Evolutionary conservation across 1,284 basidiomycete species (phyloP), one percentile per base, ranked within the genome.

Genomic region (Boletellus sp.): DNA sequence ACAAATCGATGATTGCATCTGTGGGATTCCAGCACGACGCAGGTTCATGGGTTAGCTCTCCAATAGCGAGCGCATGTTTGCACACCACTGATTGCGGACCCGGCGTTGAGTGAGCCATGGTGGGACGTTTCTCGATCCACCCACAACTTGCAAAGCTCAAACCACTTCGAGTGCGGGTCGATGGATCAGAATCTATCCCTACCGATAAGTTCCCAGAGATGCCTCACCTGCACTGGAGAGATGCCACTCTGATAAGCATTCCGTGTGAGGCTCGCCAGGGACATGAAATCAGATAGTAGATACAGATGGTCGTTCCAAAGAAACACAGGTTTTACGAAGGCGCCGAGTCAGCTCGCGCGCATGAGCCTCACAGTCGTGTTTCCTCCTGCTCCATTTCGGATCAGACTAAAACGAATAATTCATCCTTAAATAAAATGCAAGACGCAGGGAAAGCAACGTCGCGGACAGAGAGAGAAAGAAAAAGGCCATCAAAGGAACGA

Each of bases 191-290:
- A 46, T 22, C 21, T 33, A 28, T 13, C 32, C 37, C 47, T 16
- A 32, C 30, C 10, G 8, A 3, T 13, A 18, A 5, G n/a, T n/a
- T 10, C 35, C n/a, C n/a, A n/a, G 35, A 10, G 35, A 47, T 11
- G 40, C 50, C 64, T 61, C 60, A 86, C 87, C 73, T 85, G 87
- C 16, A 64, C 55, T 24, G 85, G 71, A 44, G 81, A 71, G 19
- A 88, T 68, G 8, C 86, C 86, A 61, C 76, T 80, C 59, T 87
- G 82, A 56, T 86, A 89, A 32, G 82, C 80, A 63, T 87, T 88
- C 52, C 82, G 74, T 6, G 86, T 86, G 41, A 89, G 69, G 51
- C 80, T 84, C 46, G 74, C 75, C 39, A 89, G 64, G 39, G 85
- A 85, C 85, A 88, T 87, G 52, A 28, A 8, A 28, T 40, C 5